These are phyloP conservation scores for Amorphotheca resinae DNA, from an alignment of 495 filamentous ascomycete species.

Conservation along the genomic window DNA sequence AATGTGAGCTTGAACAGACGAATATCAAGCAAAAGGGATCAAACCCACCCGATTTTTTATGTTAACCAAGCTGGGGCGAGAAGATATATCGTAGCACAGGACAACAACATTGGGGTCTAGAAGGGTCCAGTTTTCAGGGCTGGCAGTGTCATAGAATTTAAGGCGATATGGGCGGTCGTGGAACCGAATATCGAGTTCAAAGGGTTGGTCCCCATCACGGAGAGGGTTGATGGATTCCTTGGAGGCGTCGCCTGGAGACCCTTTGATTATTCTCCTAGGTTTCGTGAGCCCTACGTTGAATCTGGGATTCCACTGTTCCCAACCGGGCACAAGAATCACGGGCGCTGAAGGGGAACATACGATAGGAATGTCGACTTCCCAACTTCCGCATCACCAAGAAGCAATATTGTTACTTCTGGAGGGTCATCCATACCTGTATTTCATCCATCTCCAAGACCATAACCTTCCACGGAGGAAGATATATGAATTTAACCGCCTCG, in stretches of 20 bases:
- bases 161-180: slow-evolving; percentile 56
- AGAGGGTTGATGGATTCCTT: slow-evolving; percentile 38
- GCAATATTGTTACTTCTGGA: slow-evolving; percentile 50
- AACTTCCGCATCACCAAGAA: slow-evolving; percentile 68
- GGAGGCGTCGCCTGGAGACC: slow-evolving; percentile 24
- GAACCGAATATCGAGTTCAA: slow-evolving; percentile 62
- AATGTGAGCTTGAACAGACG: not conserved
- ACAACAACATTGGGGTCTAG: slow-evolving; percentile 61
- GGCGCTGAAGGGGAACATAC: no score
- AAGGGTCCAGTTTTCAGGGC: slow-evolving; percentile 61
- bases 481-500: not conserved
- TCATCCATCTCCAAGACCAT: not conserved
- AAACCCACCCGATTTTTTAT: slow-evolving; percentile 43
- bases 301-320: no score
- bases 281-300: not conserved
- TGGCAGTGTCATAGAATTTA: slow-evolving; percentile 68
- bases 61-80: slow-evolving; percentile 49
- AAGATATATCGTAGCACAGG: slow-evolving; percentile 70
- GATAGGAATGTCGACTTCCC: slow-evolving; percentile 85
- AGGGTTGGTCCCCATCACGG: slow-evolving; percentile 71
- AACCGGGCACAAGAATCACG: no score
- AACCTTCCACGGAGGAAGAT: not conserved
- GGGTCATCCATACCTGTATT: slow-evolving; percentile 10
- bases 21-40: slow-evolving; percentile 11
- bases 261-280: slow-evolving; percentile 36